Conservation (phyloP, 768 basidiomycete genomes). For the Cystofilobasidium ferigula region DNA sequence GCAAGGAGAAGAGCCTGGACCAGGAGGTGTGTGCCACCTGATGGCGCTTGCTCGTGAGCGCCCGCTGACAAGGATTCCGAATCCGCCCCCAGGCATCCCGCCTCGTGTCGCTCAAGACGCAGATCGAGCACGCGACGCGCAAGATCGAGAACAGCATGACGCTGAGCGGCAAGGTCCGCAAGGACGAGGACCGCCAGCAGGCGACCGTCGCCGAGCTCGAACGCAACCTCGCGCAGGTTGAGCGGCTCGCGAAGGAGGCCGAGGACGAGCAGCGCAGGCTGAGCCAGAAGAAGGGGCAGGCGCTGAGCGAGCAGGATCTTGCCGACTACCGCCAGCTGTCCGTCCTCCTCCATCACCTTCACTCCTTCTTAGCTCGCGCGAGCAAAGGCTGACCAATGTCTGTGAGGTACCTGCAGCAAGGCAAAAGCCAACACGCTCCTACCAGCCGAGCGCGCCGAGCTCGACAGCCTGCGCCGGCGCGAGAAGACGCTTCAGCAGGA, state of each 20-base stretch:
- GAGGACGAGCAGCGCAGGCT: slow-evolving; percentile 65
- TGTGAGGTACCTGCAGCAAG: slow-evolving; percentile 48
- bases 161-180: slow-evolving; percentile 53
- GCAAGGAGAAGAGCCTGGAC: slow-evolving; percentile 78
- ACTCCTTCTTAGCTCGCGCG: neutral
- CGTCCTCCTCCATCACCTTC: slow-evolving; percentile 31
- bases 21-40: slow-evolving; percentile 49
- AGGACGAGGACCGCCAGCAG: slow-evolving; percentile 43
- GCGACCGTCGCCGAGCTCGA: slow-evolving; percentile 43
- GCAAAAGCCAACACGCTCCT: slow-evolving; percentile 65
- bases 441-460: slow-evolving; percentile 72
- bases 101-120: slow-evolving; percentile 68
- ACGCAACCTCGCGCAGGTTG: slow-evolving; percentile 56
- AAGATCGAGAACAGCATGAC: slow-evolving; percentile 62
- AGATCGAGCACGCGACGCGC: slow-evolving; percentile 71
- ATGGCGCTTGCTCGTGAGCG: neutral
- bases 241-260: slow-evolving; percentile 61
- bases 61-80: neutral
- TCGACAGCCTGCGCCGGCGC: slow-evolving; percentile 69
- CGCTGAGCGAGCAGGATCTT: slow-evolving; percentile 69
- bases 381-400: neutral
- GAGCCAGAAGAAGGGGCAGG: slow-evolving; percentile 57
- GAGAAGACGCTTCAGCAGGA: slow-evolving; percentile 50
- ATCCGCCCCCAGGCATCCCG: slow-evolving; percentile 57
- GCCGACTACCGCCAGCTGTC: slow-evolving; percentile 77